These are phyloP conservation scores for Filobasidium uniguttulatum DNA, from an alignment of 1,284 basidiomycete species.

Conservation along the genomic window DNA sequence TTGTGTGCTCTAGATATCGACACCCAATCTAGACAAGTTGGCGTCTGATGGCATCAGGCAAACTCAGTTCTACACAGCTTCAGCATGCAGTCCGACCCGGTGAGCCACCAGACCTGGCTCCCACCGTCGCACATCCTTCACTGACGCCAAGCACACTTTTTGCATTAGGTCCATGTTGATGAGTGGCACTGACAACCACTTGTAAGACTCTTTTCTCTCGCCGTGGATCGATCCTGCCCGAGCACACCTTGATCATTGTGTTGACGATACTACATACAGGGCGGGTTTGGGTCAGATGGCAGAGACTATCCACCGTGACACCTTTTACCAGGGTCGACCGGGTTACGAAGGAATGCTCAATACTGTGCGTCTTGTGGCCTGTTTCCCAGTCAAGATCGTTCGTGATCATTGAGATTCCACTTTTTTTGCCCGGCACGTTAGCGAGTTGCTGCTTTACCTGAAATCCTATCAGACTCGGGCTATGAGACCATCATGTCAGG, in stretches of 20 bases:
- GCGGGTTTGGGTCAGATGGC: slow-evolving; percentile 26
- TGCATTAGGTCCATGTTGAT: slow-evolving; percentile 14
- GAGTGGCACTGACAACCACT: slow-evolving; percentile 19
- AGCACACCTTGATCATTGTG: background rate
- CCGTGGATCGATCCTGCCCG: background rate
- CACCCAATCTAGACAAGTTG: slow-evolving; percentile 16
- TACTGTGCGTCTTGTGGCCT: background rate
- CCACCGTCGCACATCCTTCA: too few relatives aligned
- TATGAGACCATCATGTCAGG: slow-evolving; percentile 20
- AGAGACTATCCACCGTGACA: slow-evolving; percentile 20
- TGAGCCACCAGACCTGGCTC: too few relatives aligned
- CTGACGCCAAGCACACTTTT: too few relatives aligned
- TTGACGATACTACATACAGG: background rate
- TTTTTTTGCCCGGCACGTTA: background rate
- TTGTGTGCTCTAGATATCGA: slow-evolving; percentile 8
- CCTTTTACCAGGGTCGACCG: slow-evolving; percentile 18
- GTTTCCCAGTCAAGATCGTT: too few relatives aligned
- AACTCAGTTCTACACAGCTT: slow-evolving; percentile 19
- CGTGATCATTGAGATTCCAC: too few relatives aligned
- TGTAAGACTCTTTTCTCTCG: background rate
- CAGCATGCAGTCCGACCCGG: slow-evolving; percentile 18
- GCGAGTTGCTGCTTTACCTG: slow-evolving; percentile 26
- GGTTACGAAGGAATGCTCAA: slow-evolving; percentile 25
- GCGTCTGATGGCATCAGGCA: slow-evolving; percentile 12
- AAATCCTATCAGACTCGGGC: slow-evolving; percentile 23